A percentile compares a stretch with the other conserved stretches of the same genome.
phyloP scores from a whole-genome alignment of 2,329 filamentous ascomycete genomes.

The Sclerotinia borealis region DNA sequence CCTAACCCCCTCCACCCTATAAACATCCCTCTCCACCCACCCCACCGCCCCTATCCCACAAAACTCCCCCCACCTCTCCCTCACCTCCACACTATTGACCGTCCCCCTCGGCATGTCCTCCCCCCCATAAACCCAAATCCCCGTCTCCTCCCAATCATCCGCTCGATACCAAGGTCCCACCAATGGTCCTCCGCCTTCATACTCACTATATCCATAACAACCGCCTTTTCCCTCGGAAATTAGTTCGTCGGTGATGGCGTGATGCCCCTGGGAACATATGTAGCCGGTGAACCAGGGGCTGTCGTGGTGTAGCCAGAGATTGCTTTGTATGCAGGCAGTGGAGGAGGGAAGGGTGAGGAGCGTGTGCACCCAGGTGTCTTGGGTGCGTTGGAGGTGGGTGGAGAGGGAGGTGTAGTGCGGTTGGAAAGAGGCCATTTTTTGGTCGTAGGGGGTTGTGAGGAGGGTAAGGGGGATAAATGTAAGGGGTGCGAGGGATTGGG shows the following conservation, averaged over 20 bases:
- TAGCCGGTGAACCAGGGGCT: slow-evolving; percentile 17
- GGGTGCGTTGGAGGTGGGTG: too few relatives aligned
- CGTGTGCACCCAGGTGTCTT: not conserved
- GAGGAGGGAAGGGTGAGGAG: not conserved
- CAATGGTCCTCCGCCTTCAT: not conserved
- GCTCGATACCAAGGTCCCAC: not conserved
- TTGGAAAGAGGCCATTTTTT: too few relatives aligned
- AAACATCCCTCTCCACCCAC: not conserved
- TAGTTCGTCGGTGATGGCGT: not conserved
- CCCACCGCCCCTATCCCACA: not conserved
- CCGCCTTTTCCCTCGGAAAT: not conserved
- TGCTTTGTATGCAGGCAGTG: slow-evolving; percentile 6
- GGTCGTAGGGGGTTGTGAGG: too few relatives aligned
- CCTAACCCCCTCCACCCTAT: too few relatives aligned
- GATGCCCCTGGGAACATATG: slow-evolving; percentile 11
- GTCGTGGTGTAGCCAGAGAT: slow-evolving; percentile 10
- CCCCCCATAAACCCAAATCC: not conserved
- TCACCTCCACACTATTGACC: not conserved
- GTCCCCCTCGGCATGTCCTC: not conserved
- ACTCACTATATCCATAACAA: slow-evolving; percentile 28
- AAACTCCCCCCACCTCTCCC: not conserved
- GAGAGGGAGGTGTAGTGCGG: too few relatives aligned
- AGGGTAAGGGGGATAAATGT: too few relatives aligned
- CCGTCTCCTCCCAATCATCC: too few relatives aligned
- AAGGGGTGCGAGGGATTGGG: too few relatives aligned